Percentiles rank a stretch among this genome's conserved stretches.
Conservation (phyloP, 2,329 filamentous ascomycete species). For the Juglanconis sp. region DNA sequence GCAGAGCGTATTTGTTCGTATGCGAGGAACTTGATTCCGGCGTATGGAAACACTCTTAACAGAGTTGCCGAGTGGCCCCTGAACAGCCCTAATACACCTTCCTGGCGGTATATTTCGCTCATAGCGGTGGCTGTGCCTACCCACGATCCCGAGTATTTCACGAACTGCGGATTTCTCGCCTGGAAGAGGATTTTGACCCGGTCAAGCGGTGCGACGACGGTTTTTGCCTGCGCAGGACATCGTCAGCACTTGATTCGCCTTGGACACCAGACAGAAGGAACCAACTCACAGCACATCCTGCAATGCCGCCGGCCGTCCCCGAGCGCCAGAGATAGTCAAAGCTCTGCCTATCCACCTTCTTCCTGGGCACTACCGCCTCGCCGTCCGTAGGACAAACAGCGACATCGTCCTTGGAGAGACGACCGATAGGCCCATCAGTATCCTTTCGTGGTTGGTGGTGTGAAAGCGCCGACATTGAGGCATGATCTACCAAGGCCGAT, state of each 20-base stretch:
- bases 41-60: conserved; percentile 93
- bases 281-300: conserved; percentile 79
- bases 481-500: conserved; percentile 54
- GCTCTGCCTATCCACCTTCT: conserved; percentile 65
- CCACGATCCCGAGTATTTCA: conserved; percentile 90
- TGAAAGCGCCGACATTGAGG: conserved; percentile 53
- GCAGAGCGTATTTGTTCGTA: conserved; percentile 90
- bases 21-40: conserved; percentile 94
- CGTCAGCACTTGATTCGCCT: conserved; percentile 16
- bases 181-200: conserved; percentile 99
- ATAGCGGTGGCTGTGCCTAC: conserved; percentile 79
- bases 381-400: conserved; percentile 50
- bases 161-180: conserved; percentile 87
- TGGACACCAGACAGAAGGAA: not conserved
- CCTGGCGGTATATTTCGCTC: conserved; percentile 72
- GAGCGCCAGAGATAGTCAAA: conserved; percentile 81
- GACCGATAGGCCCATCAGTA: conserved; percentile 22
- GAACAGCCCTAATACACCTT: conserved; percentile 76
- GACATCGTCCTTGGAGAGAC: conserved; percentile 30
- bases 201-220: conserved; percentile 90
- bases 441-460: conserved; percentile 37
- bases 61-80: conserved; percentile 93
- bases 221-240: conserved; percentile 69
- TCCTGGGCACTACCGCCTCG: conserved; percentile 45
- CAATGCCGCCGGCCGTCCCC: conserved; percentile 81